Conservation (phyloP, 106 monocot species). For the Dendrobium chrysotoxum region DNA sequence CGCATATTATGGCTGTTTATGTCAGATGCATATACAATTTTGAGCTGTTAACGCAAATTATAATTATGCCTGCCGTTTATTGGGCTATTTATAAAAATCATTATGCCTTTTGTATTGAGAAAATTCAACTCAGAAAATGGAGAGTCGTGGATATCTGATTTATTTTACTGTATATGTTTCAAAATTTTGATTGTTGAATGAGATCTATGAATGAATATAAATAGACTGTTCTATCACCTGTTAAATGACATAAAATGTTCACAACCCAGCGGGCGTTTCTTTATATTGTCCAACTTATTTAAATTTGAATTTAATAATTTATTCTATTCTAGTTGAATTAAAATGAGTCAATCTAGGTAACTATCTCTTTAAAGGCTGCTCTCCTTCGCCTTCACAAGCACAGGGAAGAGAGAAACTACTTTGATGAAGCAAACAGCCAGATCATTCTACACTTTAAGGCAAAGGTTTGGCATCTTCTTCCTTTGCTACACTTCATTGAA, state of each 20-base stretch:
- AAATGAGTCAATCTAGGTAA: conserved; percentile 48
- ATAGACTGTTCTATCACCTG: background rate
- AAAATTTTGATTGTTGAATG: background rate
- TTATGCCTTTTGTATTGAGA: background rate
- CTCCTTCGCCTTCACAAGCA: conserved; percentile 64
- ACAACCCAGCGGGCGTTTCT: background rate
- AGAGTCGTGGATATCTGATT: background rate
- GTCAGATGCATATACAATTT: background rate
- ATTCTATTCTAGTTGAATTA: background rate
- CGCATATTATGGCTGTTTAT: background rate
- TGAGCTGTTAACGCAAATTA: background rate
- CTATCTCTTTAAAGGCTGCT: conserved; percentile 45
- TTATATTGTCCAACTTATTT: background rate
- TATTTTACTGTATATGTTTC: background rate
- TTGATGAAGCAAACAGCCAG: conserved; percentile 86
- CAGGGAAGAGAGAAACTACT: conserved; percentile 86
- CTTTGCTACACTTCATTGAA: background rate
- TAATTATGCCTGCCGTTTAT: background rate
- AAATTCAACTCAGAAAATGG: background rate
- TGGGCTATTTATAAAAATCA: background rate
- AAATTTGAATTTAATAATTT: background rate
- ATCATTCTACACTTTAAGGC: conserved; percentile 78
- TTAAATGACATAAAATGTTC: background rate
- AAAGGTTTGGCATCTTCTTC: conserved; percentile 44
- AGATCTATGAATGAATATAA: background rate